phyloP scores from a whole-genome alignment of 495 filamentous ascomycete species.

The Umbilicaria muhlenbergii region DNA sequence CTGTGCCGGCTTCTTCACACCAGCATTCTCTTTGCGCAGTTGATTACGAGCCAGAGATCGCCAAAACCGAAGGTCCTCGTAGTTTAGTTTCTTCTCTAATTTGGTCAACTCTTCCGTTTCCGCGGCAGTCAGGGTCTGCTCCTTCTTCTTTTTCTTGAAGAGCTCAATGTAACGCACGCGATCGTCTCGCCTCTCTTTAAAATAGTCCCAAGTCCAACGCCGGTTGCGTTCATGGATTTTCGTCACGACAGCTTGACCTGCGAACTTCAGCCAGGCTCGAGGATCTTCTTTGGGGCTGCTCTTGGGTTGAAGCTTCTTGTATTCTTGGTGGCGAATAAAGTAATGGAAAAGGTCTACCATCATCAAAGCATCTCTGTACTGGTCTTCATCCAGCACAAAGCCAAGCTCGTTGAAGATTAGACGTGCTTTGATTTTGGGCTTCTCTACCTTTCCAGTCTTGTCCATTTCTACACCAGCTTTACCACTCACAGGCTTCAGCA shows the following conservation, averaged over 20 bases:
- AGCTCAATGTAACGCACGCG: conserved; percentile 76
- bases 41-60: conserved; percentile 86
- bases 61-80: conserved; percentile 97
- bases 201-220: conserved; percentile 87
- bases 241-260: conserved; percentile 68
- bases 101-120: conserved; percentile 58
- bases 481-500: conserved; percentile 86
- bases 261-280: conserved; percentile 80
- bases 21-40: conserved; percentile 83
- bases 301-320: conserved; percentile 85
- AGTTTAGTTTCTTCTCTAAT: conserved; percentile 75
- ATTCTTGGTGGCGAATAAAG: conserved; percentile 94
- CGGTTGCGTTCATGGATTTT: conserved; percentile 89
- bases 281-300: conserved; percentile 77
- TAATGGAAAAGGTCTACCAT: conserved; percentile 97
- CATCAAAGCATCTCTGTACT: conserved; percentile 94
- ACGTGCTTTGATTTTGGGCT: conserved; percentile 78
- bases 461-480: conserved; percentile 84
- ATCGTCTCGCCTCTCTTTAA: conserved; percentile 81
- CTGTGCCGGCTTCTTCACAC: conserved; percentile 46
- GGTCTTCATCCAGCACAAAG: conserved; percentile 85
- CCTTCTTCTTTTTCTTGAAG: conserved; percentile 84
- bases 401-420: conserved; percentile 92
- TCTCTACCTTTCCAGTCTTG: conserved; percentile 67
- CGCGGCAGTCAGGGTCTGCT: conserved; percentile 49